Evolutionary conservation across 352 stramenopile genomes (phyloP), one percentile per base, ranked within the genome.

Genomic region (Phytophthora kernoviae): DNA sequence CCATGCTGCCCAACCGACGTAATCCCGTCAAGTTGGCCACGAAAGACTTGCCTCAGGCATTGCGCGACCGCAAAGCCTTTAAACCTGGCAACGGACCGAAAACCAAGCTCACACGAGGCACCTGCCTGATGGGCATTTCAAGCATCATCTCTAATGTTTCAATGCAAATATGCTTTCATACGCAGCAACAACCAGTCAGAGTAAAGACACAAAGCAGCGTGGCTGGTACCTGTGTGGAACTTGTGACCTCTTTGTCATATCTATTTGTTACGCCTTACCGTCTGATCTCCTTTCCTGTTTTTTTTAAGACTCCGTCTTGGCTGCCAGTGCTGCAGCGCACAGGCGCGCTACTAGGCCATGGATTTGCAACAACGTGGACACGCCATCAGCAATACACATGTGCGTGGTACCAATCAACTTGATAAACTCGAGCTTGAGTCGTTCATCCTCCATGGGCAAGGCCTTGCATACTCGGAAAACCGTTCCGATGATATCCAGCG

Each of bases 401-500:
- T 99, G 97, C 36, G 91, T 95, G 21, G 69, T 30, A 42, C 85
- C 81, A 56, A 92, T 90, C 43, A 87, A 87, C 70, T 98, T 97
- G 49, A 96, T 81, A 59, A 98, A 96, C 43, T 97, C 83, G 41
- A 96, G 70, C 65, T 95, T 90, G 24, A 94, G 68, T 43, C 81
- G 84, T 59, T 96, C 89, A 60, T 90, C 75, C 5, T 73, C 58
- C 79, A 96, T 92, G 5, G 86, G 63, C 54, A 88, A 74, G 27
- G 79, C 79, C 73, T 98, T 98, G 62, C 81, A 90, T 12, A 99
- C 96, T 58, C 97, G 94, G 76, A 99, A 99, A 32, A 99, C 56
- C 0, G 97, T 99, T 41, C 91, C 93, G 63, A 99, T 98, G 69
- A 99, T 99, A 76, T 99, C 97, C 50, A 91, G 89, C 11, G 94